Conservation (phyloP, 148 eudicot species). For the Cornus controversa region DNA sequence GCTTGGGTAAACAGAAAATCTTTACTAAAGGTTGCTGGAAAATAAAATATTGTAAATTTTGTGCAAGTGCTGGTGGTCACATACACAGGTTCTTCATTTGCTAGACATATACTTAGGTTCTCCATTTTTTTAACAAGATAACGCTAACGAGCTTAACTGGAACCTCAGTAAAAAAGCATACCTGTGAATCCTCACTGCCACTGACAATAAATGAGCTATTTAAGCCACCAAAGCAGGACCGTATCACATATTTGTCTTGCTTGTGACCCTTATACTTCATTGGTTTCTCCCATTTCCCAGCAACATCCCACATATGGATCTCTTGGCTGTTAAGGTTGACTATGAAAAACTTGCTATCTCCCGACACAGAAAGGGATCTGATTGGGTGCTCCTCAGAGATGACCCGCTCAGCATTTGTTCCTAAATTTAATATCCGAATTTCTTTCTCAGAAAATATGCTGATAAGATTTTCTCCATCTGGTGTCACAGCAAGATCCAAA, state of each 20-base stretch:
- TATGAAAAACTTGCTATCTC: constrained; percentile 62
- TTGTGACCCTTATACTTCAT: constrained; percentile 70
- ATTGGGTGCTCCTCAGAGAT: constrained; percentile 72
- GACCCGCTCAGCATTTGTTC: constrained; percentile 58
- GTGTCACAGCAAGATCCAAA: constrained; percentile 80
- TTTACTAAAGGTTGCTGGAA: not conserved
- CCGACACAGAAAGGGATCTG: constrained; percentile 74
- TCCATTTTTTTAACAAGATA: not conserved
- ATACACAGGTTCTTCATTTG: not conserved
- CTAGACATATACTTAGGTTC: not conserved
- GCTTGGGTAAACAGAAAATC: constrained; percentile 16
- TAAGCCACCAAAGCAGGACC: constrained; percentile 92
- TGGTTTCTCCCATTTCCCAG: constrained; percentile 62
- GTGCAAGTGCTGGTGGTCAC: not conserved
- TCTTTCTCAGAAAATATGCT: constrained; percentile 72
- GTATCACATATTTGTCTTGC: constrained; percentile 76
- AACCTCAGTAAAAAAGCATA: constrained; percentile 17
- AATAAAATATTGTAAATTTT: not conserved
- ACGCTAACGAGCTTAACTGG: not conserved
- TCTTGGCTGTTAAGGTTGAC: constrained; percentile 91
- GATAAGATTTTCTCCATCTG: constrained; percentile 74
- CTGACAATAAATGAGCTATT: constrained; percentile 78
- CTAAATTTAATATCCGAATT: constrained; percentile 67
- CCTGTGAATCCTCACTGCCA: constrained; percentile 93
- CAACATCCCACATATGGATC: constrained; percentile 93